These are phyloP conservation scores for Cyclocybe aegerita DNA, from an alignment of 768 basidiomycete genomes.

Conservation along the genomic window DNA sequence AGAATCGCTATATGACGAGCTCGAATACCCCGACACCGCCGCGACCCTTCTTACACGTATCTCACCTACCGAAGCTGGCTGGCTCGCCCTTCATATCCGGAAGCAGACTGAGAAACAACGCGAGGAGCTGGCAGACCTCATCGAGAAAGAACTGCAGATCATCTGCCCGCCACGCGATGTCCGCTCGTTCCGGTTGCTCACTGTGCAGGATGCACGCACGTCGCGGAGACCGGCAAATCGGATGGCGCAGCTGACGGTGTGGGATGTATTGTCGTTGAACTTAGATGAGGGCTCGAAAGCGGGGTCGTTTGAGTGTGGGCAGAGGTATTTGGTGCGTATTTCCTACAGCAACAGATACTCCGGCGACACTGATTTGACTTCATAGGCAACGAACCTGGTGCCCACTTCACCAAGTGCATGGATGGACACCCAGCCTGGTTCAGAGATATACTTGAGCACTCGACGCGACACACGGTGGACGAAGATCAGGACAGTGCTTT, in stretches of 20 bases:
- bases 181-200: conserved; percentile 72
- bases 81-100: conserved; percentile 55
- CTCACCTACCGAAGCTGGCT: conserved; percentile 51
- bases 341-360: neutral
- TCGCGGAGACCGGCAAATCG: conserved; percentile 50
- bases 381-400: conserved; percentile 62
- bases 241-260: conserved; percentile 77
- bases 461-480: conserved; percentile 67
- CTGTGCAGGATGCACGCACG: conserved; percentile 63
- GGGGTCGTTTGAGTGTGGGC: conserved; percentile 57
- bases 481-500: conserved; percentile 21
- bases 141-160: conserved; percentile 70
- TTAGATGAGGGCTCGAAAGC: conserved; percentile 49
- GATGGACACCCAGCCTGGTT: conserved; percentile 60
- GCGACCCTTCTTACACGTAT: conserved; percentile 41
- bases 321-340: conserved; percentile 62
- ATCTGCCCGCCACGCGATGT: conserved; percentile 74
- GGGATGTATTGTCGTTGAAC: conserved; percentile 65
- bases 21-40: conserved; percentile 58
- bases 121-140: conserved; percentile 52
- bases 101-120: conserved; percentile 48
- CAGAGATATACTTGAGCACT: conserved; percentile 71
- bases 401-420: conserved; percentile 71
- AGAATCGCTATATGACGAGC: conserved; percentile 58
- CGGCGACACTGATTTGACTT: conserved; percentile 1